These are phyloP conservation scores for Pseudozyma thailandica DNA, from an alignment of 1,284 basidiomycete species.

Conservation along the genomic window DNA sequence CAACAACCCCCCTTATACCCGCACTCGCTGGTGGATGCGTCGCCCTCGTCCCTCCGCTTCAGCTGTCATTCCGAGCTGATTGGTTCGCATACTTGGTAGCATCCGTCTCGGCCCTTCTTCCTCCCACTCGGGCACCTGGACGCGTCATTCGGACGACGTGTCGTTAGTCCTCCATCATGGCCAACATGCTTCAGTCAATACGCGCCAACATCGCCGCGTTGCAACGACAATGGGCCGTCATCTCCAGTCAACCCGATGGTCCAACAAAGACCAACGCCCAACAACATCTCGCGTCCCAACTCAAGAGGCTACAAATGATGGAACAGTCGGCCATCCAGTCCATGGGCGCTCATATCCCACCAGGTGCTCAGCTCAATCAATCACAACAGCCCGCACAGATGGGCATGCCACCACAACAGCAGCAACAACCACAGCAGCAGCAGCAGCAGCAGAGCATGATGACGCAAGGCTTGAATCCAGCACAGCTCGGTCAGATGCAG, in stretches of 20 bases:
- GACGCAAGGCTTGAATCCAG: conserved; percentile 31
- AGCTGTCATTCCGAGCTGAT: background rate
- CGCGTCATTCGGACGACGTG: conserved; percentile 5
- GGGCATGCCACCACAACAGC: conserved; percentile 22
- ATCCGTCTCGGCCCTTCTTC: background rate
- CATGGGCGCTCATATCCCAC: conserved; percentile 44
- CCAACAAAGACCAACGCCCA: conserved; percentile 56
- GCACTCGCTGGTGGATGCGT: background rate
- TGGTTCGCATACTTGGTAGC: background rate
- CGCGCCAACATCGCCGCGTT: conserved; percentile 54
- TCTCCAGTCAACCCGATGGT: conserved; percentile 56
- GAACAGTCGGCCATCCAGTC: conserved; percentile 41
- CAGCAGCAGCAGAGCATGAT: conserved; percentile 19
- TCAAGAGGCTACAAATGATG: conserved; percentile 55
- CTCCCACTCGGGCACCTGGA: background rate
- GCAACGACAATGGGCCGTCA: conserved; percentile 61
- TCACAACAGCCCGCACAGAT: conserved; percentile 30
- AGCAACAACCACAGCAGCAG: conserved; percentile 17
- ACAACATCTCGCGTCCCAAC: conserved; percentile 54
- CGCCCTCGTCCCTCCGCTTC: background rate
- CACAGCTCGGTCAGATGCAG: conserved; percentile 22
- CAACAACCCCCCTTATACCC: conserved; percentile 2
- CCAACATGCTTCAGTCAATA: conserved; percentile 46
- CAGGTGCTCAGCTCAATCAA: conserved; percentile 37
- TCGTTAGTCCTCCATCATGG: background rate